Base-by-base conservation (phyloP, 2,329 filamentous ascomycete genomes). In the Ceratocystis ficicola region DNA sequence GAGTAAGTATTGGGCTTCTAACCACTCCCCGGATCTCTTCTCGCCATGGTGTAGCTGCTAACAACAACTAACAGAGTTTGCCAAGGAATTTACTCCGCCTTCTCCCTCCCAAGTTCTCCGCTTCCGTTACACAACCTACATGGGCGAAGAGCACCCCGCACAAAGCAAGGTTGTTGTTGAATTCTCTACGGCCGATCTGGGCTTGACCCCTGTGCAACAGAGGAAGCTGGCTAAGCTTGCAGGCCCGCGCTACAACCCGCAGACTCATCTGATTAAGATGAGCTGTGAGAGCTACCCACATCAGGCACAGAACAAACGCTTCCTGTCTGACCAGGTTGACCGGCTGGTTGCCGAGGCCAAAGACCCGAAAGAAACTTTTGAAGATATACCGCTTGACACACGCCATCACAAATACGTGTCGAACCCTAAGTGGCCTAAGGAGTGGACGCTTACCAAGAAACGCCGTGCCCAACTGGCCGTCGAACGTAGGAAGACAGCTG, bases 91-190 rank as follows among this genome's bases (percentile, higher is more conserved):
- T 74, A 77, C 81, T 68, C 83, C 86, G 2, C 90, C 93, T 1
- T 81, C 82, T 15, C 75, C 80, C 36, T 76, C 84, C 59, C 81
- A 89, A 71, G 85, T 90, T 59, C 84, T 99, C 67, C 88, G 93
- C 72, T 99, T 96, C 85, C 87, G 94, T 72, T 96, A 96, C 79
- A 99, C 94, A 17, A 92, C 88, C 46, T 97, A 97, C 77, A 87
- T 99, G 82, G 93, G 93, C 72, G 94, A 97, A 77, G 80, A 83
- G 66, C 95, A 99, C 77, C 93, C 94, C 0, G 90, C 93, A 2
- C 86, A 91, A 76, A 86, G 86, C 73, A 99, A 99, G 80, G 92
- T 99, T 22, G 92, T 97, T 12, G 85, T 97, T 65, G 89, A 96
- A 74, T 95, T 97, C 76, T 84, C 81, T 69, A 86, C 88, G 17